phyloP scores from a whole-genome alignment of 2,329 filamentous ascomycete species.

The Claviceps digitariae region DNA sequence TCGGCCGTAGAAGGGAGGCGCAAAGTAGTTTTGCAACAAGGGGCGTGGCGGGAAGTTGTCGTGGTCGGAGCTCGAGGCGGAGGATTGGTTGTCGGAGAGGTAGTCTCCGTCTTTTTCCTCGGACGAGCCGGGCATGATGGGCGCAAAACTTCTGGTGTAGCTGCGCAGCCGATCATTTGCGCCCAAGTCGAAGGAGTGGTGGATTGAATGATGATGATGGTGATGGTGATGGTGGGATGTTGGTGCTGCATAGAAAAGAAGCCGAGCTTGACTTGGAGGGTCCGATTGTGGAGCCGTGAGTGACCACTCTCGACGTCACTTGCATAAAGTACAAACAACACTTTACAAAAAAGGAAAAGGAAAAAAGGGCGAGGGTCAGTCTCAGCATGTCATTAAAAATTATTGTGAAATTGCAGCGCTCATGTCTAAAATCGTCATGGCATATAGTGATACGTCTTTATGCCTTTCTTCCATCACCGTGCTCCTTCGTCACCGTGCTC shows the following conservation, averaged over 20 bases:
- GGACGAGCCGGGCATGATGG: conserved; percentile 20
- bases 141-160: neutral
- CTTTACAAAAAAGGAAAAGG: no score
- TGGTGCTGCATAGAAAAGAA: neutral
- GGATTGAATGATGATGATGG: neutral
- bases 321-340: no score
- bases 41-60: conserved; percentile 29
- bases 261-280: neutral
- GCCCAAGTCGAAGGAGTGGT: neutral
- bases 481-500: neutral
- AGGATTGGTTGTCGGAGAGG: conserved; percentile 20
- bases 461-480: no score
- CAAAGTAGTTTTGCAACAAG: conserved; percentile 42
- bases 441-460: conserved; percentile 2
- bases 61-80: conserved; percentile 11
- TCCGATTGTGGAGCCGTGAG: neutral
- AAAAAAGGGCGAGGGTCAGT: no score
- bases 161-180: neutral
- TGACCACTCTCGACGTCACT: neutral
- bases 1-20: conserved; percentile 89
- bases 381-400: neutral
- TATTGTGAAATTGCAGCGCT: neutral
- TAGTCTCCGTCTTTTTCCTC: conserved; percentile 24
- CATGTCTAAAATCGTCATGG: neutral
- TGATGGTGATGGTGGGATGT: neutral